A percentile compares a stretch with the other conserved stretches of the same genome.
Evolutionary conservation across 768 basidiomycete species (phyloP).

Genomic region (Epithele typhae): DNA sequence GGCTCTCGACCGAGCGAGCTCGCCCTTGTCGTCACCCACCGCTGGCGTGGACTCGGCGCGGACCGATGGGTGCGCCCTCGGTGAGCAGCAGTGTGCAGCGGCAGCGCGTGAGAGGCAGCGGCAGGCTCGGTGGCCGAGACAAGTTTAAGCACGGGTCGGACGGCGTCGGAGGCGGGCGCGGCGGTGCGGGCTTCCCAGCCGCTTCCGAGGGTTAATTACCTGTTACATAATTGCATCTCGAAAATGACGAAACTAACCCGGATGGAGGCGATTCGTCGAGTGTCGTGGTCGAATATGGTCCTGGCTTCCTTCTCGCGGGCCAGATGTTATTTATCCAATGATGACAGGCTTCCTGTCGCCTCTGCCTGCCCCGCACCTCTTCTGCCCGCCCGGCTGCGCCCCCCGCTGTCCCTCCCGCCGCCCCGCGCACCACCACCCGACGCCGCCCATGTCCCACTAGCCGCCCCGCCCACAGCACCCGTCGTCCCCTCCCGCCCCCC

Average conservation of each 20-base stretch:
- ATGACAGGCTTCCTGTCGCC: conserved; percentile 4
- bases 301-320: conserved; percentile 15
- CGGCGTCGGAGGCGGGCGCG: too few relatives aligned
- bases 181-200: conserved; percentile 11
- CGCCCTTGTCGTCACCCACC: too few relatives aligned
- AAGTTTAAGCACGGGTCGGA: too few relatives aligned
- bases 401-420: background rate
- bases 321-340: conserved; percentile 18
- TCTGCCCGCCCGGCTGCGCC: background rate
- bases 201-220: conserved; percentile 13
- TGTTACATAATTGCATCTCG: conserved; percentile 14
- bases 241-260: conserved; percentile 14
- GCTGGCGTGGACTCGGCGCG: too few relatives aligned
- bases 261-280: conserved; percentile 14
- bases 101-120: too few relatives aligned
- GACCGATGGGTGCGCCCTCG: too few relatives aligned
- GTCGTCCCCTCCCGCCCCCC: conserved; percentile 8
- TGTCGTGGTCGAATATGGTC: conserved; percentile 16
- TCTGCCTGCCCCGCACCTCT: conserved; percentile 5
- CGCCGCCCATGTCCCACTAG: background rate
- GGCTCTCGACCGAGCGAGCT: too few relatives aligned
- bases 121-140: background rate
- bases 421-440: background rate
- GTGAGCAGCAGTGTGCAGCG: too few relatives aligned
- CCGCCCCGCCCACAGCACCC: conserved; percentile 9